Evolutionary conservation across 176 grass and related monocot genomes (phyloP).

Genomic region (Thinopyrum elongatum): DNA sequence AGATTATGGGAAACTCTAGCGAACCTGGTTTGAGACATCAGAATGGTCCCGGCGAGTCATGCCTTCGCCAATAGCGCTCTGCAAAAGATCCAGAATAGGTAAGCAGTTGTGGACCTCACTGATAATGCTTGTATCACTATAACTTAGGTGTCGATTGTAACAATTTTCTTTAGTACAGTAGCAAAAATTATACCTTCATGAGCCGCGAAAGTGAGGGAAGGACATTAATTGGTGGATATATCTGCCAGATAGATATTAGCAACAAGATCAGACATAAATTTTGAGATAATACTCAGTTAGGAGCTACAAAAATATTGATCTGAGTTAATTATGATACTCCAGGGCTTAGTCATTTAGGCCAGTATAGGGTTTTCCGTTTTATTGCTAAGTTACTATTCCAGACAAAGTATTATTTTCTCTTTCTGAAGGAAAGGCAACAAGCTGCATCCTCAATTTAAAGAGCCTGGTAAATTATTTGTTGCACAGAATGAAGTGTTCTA

Average conservation of each 20-base stretch:
- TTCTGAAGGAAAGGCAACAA: constrained; percentile 6
- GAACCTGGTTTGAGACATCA: constrained; percentile 83
- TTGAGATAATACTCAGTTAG: background rate
- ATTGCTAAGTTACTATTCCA: background rate
- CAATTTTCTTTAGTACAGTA: constrained; percentile 3
- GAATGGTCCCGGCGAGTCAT: constrained; percentile 81
- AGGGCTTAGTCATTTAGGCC: background rate
- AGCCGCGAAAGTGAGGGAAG: constrained; percentile 79
- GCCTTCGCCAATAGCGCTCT: constrained; percentile 87
- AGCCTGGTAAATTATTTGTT: background rate
- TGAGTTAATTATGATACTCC: background rate
- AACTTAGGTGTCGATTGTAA: background rate
- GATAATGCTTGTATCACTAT: background rate
- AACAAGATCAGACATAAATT: background rate
- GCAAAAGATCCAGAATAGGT: background rate
- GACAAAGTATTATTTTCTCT: background rate
- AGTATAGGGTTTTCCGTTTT: background rate
- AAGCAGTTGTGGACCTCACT: constrained; percentile 1
- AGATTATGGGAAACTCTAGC: constrained; percentile 1
- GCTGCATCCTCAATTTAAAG: background rate
- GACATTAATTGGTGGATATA: constrained; percentile 87
- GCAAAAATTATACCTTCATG: constrained; percentile 52
- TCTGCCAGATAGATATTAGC: constrained; percentile 35
- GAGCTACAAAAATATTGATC: background rate
- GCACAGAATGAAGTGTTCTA: background rate